Base-by-base conservation (phyloP, 2,329 filamentous ascomycete species). In the Sporothrix pseudoabietina region DNA sequence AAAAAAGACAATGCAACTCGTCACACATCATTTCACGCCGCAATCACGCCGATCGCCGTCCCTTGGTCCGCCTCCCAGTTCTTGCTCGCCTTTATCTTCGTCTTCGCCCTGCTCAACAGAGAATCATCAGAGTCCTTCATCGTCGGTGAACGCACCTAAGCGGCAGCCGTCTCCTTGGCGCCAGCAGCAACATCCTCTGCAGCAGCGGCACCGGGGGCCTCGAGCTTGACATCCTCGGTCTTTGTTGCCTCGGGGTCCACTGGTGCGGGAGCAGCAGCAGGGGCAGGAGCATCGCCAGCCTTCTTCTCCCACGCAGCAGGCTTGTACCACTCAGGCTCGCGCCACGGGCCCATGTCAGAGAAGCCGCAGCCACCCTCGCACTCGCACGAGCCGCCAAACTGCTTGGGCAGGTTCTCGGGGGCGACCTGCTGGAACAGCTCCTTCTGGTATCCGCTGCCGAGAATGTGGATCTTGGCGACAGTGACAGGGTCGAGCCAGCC, bases 401-500 rank as follows among this genome's bases (percentile, higher is more conserved):
- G 85, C 82, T 90, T 91, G 75, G 96, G 96, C 75, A 99, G 86
- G 84, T 97, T 98, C 87, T 98, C 94, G 71, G 90, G 87, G 1
- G 94, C 92, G 3, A 99, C 88, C 84, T 99, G 96, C 73, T 85
- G 87, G 75, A 97, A 86, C 73, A 99, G 86, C 82, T 97, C 93
- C 79, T 88, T 89, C 86, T 97, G 88, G 86, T 98, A 98, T 74
- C 88, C 86, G 77, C 85, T 84, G 77, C 94, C 94, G 54, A 98
- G 87, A 73, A 99, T 91, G 83, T 97, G 90, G 80, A 99, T 99
- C 89, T 99, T 99, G 81, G 91, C 87, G 75, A 97, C 94, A 66
- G 96, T 99, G 79, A 99, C 94, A 70, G 96, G 96, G 84, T 99
- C 96, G 79, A 99, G 88, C 89, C 96, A 98, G 77, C 90, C 90